These are phyloP conservation scores for Peronospora destructor DNA, from an alignment of 352 stramenopile species.

Conservation along the genomic window DNA sequence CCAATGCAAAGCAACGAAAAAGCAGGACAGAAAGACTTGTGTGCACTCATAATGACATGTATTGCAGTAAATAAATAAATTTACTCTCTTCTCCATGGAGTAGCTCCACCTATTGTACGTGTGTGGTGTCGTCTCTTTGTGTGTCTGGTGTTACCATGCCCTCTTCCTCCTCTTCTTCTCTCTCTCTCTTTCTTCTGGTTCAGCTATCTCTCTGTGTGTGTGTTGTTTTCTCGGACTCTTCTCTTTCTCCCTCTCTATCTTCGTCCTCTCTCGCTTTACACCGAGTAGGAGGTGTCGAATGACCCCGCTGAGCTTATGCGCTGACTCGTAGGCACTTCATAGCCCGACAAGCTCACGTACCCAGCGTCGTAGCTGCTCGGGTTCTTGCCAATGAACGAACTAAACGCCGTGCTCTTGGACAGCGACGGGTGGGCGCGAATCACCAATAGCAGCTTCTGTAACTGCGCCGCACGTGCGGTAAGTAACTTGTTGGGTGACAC, in stretches of 20 bases:
- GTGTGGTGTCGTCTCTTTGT: slow-evolving; percentile 26
- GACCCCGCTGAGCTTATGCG: slow-evolving; percentile 12
- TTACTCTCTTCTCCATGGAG: slow-evolving; percentile 22
- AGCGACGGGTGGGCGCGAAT: slow-evolving; percentile 52
- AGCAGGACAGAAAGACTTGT: slow-evolving; percentile 1
- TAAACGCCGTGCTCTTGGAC: slow-evolving; percentile 35
- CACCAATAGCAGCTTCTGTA: slow-evolving; percentile 53
- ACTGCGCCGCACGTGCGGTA: slow-evolving; percentile 37
- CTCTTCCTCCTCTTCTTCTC: not conserved
- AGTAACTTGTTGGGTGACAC: slow-evolving; percentile 54
- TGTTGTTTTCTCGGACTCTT: slow-evolving; percentile 5
- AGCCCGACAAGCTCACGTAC: slow-evolving; percentile 66
- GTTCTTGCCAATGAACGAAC: slow-evolving; percentile 64
- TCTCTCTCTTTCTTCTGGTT: no score
- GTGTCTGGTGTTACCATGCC: slow-evolving; percentile 15
- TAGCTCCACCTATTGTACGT: slow-evolving; percentile 30
- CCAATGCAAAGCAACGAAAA: not conserved
- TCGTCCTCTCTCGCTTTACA: slow-evolving; percentile 8
- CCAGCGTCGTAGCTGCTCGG: slow-evolving; percentile 53
- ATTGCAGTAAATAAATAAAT: slow-evolving; percentile 45
- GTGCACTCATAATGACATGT: slow-evolving; percentile 19
- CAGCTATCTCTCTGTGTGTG: no score
- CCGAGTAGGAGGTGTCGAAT: slow-evolving; percentile 23
- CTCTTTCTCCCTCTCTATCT: slow-evolving; percentile 1
- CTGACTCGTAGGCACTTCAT: slow-evolving; percentile 50